Base-by-base conservation (phyloP, 495 filamentous ascomycete genomes). In the Ascodesmis nigricans region DNA sequence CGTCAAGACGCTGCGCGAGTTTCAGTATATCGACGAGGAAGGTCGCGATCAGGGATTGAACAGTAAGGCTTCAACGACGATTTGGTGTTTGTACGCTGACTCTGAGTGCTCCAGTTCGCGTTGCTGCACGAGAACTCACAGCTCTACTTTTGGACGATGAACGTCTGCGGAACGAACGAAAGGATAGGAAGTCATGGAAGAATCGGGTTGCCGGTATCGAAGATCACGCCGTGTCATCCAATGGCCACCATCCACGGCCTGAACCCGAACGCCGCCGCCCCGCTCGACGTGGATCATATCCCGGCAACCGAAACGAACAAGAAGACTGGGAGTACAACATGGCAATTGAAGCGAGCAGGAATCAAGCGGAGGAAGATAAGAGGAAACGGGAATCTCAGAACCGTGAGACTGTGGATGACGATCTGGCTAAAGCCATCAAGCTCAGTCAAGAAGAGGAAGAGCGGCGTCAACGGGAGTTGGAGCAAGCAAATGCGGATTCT, bases 1-100 rank as follows among this genome's bases (percentile, higher is more conserved):
- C 55, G 90, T 99, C 65, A 95, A 93, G 59, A 99, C 90, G 9
- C 54, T 99, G 52, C 72, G 90, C 46, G 90, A 99, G 55, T 99
- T 99, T 45, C 72, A 78, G 50, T 81, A 92, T 53, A 67, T 93
- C 15, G 90, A 99, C 43, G 90, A 95, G 45, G 87, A 95, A 35
- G 75, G 78, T 27, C 65, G 74, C 37, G 90, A 99, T 54, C 90
- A 95, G 23, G 90, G 90, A 29, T 78, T 90, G 47, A 92, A 92
- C 58, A 79, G 87, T 93, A 58, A 19, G 55, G 29, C 42, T 57
- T 52, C 17, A 5, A 5, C 15, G 8, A 5, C 16, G 16, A 7
- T 33, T 13, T 14, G 10, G 8, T 33, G 13, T 20, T 11, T n/a
- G 15, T 33, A 14, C 25, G 29, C 44, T 55, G 31, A 57, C 27